A percentile compares a stretch with the other conserved stretches of the same genome.
Evolutionary conservation across 1,284 basidiomycete genomes (phyloP).

Genomic region (Meripilus lineatus): DNA sequence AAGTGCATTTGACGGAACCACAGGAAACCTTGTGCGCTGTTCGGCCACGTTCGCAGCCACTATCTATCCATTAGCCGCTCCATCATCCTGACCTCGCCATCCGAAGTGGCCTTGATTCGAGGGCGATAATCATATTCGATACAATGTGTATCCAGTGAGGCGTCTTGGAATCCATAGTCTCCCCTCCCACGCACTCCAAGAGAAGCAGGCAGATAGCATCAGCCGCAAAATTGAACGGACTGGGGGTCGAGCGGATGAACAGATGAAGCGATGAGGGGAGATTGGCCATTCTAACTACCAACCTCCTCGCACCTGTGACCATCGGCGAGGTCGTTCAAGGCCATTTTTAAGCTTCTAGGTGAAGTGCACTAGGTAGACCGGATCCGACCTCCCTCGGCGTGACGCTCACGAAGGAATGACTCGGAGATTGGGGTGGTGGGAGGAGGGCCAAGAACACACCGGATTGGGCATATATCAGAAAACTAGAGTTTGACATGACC

Average conservation of each 20-base stretch:
- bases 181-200: neutral
- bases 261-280: no score
- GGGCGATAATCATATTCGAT: constrained; percentile 7
- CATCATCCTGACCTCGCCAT: no score
- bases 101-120: no score
- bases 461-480: no score
- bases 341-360: neutral
- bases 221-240: constrained; percentile 1
- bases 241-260: neutral
- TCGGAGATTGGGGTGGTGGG: no score
- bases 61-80: no score
- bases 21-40: no score
- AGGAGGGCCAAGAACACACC: no score
- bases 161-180: constrained; percentile 4
- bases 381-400: neutral
- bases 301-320: neutral
- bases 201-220: constrained; percentile 2
- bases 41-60: no score
- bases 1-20: no score
- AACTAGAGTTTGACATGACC: no score
- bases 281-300: no score
- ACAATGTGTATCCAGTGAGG: constrained; percentile 7
- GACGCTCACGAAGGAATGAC: neutral
- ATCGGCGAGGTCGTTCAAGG: neutral
- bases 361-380: neutral